Evolutionary conservation across 768 basidiomycete genomes (phyloP).

Genomic region (Hygrophoropsis aurantiaca): DNA sequence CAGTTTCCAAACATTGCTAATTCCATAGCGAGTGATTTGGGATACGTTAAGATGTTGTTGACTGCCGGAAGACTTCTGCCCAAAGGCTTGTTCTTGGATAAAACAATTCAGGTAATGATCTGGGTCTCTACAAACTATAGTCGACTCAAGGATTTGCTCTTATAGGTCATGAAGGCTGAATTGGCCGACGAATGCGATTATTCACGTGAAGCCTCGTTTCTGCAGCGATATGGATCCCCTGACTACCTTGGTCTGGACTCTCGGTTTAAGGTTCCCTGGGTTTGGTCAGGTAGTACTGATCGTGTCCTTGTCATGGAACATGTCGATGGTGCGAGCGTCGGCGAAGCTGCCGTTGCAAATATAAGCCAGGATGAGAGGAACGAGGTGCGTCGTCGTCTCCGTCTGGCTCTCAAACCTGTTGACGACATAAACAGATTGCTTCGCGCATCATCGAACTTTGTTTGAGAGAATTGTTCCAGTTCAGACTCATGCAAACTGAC

Average conservation of each 20-base stretch:
- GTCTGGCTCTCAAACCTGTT: background rate
- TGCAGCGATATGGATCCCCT: conserved; percentile 56
- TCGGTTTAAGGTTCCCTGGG: conserved; percentile 83
- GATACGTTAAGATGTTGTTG: conserved; percentile 81
- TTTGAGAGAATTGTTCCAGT: conserved; percentile 86
- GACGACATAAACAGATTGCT: conserved; percentile 63
- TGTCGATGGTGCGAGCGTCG: conserved; percentile 80
- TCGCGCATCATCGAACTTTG: conserved; percentile 80
- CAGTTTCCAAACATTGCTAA: conserved; percentile 92
- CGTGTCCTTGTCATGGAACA: conserved; percentile 89
- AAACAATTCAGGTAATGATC: conserved; percentile 66
- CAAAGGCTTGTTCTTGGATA: conserved; percentile 85
- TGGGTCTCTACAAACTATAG: background rate
- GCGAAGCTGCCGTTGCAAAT: conserved; percentile 53
- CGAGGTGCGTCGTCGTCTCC: conserved; percentile 49
- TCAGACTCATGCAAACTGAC: conserved; percentile 96
- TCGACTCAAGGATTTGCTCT: background rate
- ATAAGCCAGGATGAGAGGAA: conserved; percentile 68
- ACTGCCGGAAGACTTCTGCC: conserved; percentile 82
- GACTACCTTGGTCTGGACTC: conserved; percentile 53
- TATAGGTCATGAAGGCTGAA: conserved; percentile 85
- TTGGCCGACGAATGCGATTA: conserved; percentile 94
- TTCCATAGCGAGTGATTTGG: conserved; percentile 85
- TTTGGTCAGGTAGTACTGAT: conserved; percentile 78
- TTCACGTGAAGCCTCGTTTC: conserved; percentile 72